Evolutionary conservation across 306 rosid genomes (phyloP).

Genomic region (Bauhinia variegata): DNA sequence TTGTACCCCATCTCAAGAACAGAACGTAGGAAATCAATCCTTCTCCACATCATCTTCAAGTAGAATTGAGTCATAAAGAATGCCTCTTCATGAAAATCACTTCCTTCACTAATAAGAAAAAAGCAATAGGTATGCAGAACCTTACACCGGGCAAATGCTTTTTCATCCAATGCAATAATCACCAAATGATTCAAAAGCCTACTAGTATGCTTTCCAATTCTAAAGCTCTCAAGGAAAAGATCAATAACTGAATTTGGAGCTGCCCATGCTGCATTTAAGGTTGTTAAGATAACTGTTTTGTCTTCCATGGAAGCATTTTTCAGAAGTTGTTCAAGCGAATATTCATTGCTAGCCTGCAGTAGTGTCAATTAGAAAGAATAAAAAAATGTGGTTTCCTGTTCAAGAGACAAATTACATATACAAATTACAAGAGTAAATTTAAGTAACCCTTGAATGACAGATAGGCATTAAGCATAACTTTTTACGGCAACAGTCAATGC

Average conservation of each 20-base stretch:
- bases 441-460: slow-evolving; percentile 25
- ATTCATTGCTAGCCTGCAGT: slow-evolving; percentile 57
- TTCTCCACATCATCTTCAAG: slow-evolving; percentile 95
- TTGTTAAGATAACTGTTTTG: slow-evolving; percentile 82
- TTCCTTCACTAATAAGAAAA: slow-evolving; percentile 70
- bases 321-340: slow-evolving; percentile 63
- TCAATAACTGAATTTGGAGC: slow-evolving; percentile 77
- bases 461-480: slow-evolving; percentile 9
- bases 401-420: slow-evolving; percentile 18
- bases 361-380: slow-evolving; percentile 31
- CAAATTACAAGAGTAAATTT: slow-evolving; percentile 26
- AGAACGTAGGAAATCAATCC: slow-evolving; percentile 87
- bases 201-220: slow-evolving; percentile 69
- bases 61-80: slow-evolving; percentile 83
- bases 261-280: slow-evolving; percentile 96
- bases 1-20: slow-evolving; percentile 89
- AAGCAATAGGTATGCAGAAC: slow-evolving; percentile 71
- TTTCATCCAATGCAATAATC: slow-evolving; percentile 75
- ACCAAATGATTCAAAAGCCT: slow-evolving; percentile 82
- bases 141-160: slow-evolving; percentile 79
- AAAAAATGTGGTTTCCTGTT: slow-evolving; percentile 15
- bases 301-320: slow-evolving; percentile 74
- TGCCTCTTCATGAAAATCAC: slow-evolving; percentile 77
- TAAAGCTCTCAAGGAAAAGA: slow-evolving; percentile 92
- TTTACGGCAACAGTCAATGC: slow-evolving; percentile 9